Evolutionary conservation across 495 filamentous ascomycete genomes (phyloP).

Genomic region (Bombardia bombarda): DNA sequence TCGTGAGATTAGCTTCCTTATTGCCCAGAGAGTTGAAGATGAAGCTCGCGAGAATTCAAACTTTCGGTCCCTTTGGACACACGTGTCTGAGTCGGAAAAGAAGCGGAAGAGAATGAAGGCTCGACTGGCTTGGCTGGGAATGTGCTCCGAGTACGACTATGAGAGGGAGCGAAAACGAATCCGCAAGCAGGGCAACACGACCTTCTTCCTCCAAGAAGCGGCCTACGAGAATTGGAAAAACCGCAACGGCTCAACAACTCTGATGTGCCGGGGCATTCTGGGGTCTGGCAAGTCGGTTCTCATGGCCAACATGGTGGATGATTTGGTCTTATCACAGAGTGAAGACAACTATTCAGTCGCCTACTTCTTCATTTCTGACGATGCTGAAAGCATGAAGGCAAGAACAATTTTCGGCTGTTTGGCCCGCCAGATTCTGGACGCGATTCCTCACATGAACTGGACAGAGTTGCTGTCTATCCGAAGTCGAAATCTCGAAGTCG

Average conservation of each 20-base stretch:
- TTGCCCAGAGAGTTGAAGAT: slow-evolving; percentile 23
- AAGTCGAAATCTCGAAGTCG: slow-evolving; percentile 13
- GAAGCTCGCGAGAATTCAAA: slow-evolving; percentile 17
- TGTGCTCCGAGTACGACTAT: slow-evolving; percentile 35
- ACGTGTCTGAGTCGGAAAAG: slow-evolving; percentile 15
- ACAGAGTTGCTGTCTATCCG: slow-evolving; percentile 2
- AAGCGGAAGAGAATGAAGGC: slow-evolving; percentile 20
- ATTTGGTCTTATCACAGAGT: slow-evolving; percentile 23
- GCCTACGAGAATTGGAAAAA: slow-evolving; percentile 33
- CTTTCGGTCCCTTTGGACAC: slow-evolving; percentile 17
- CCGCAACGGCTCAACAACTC: slow-evolving; percentile 15
- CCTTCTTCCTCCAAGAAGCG: slow-evolving; percentile 14
- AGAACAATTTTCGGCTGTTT: slow-evolving; percentile 31
- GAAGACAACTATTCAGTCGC: slow-evolving; percentile 15
- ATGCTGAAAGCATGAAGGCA: slow-evolving; percentile 26
- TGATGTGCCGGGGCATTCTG: slow-evolving; percentile 32
- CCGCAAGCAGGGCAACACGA: slow-evolving; percentile 31
- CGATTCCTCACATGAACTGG: slow-evolving; percentile 3
- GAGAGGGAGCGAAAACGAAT: slow-evolving; percentile 34
- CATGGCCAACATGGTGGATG: slow-evolving; percentile 36
- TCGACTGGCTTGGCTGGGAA: slow-evolving; percentile 23
- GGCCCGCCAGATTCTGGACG: slow-evolving; percentile 28
- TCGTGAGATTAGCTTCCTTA: slow-evolving; percentile 26
- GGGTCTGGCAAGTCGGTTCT: slow-evolving; percentile 37
- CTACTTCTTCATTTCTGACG: slow-evolving; percentile 33